Conservation (phyloP, 768 basidiomycete species). For the Serendipita vermifera region DNA sequence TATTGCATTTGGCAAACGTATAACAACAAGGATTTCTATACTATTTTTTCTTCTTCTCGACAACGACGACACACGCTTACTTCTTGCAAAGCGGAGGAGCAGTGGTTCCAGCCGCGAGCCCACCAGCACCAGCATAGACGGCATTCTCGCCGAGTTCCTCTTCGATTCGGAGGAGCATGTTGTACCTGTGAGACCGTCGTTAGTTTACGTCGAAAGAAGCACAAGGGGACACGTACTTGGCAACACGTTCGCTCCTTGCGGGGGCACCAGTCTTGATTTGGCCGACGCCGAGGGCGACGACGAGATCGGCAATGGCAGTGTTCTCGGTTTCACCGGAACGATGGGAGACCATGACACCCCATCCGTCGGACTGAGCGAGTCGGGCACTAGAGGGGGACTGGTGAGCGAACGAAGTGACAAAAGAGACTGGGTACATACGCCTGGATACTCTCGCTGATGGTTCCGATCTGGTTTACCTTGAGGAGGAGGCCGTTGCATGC, state of each 20-base stretch:
- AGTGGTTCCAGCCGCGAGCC: conserved; percentile 63
- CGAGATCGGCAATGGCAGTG: conserved; percentile 90
- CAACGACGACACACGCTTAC: too few species aligned
- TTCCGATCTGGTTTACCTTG: conserved; percentile 99
- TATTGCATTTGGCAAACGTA: too few species aligned
- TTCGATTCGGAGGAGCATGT: conserved; percentile 77
- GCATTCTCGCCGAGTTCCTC: conserved; percentile 54
- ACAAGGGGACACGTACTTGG: conserved; percentile 40
- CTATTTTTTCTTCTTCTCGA: too few species aligned
- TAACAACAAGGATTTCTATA: too few species aligned
- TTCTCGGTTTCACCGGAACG: conserved; percentile 98
- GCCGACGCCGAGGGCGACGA: conserved; percentile 81
- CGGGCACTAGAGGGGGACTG: conserved; percentile 50
- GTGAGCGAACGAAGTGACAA: neutral
- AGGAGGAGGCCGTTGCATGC: conserved; percentile 97
- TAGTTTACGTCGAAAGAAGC: neutral
- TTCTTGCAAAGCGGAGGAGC: conserved; percentile 62
- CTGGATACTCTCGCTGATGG: conserved; percentile 97
- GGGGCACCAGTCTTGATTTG: conserved; percentile 99
- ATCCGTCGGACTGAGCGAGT: conserved; percentile 86
- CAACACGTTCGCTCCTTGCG: conserved; percentile 89
- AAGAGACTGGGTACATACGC: conserved; percentile 48
- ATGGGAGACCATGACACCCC: conserved; percentile 99
- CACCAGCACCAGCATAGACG: conserved; percentile 63
- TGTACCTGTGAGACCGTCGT: conserved; percentile 33